Base-by-base conservation (phyloP, 768 basidiomycete genomes). In the Infundibulicybe gibba region DNA sequence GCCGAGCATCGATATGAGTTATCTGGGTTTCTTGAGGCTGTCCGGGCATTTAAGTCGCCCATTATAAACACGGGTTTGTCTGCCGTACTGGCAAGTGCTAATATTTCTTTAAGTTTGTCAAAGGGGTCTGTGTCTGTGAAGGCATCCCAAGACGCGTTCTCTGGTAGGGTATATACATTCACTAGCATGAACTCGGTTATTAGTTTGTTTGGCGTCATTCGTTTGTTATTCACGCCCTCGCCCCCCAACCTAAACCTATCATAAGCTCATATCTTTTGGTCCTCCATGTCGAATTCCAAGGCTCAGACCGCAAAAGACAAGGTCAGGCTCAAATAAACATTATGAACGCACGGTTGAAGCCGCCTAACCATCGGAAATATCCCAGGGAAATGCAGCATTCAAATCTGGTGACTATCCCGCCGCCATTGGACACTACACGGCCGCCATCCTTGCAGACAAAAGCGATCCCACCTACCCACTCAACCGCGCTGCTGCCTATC, bases 401-500 rank as follows among this genome's bases (percentile, higher is more conserved):
- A 91, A 91, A 61, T 68, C 76, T 2, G 87, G 80, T 2, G 80
- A 94, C 61, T 94, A 79, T 62, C 79, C 83, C 1, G 70, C 74
- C 21, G 90, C 93, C 0, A 77, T 97, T 43, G 92, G 91, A 0
- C 85, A 91, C 61, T 97, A 97, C 66, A 87, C 89, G 30, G 68
- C 80, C 1, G 94, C 94, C 3, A 81, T 87, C 39, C 62, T 90
- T 15, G 77, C 83, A 2, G 85, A 94, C 63, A 61, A 69, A 10
- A 69, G 61, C 0, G 90, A 95, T 56, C 71, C 79, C n/a, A 87
- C 90, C 0, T 88, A 85, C 52, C 83, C 86, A 31, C 73, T 94
- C 31, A 97, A 97, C 61, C 81, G 94, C 38, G 90, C 92, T 3
- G 88, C 90, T 32, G 90, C 92, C 20, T 94, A 94, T 70, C 77